Percentiles rank a stretch among this genome's conserved stretches.
These are phyloP conservation scores for Apiospora aurea DNA, from an alignment of 2,329 filamentous ascomycete species.

Conservation along the genomic window DNA sequence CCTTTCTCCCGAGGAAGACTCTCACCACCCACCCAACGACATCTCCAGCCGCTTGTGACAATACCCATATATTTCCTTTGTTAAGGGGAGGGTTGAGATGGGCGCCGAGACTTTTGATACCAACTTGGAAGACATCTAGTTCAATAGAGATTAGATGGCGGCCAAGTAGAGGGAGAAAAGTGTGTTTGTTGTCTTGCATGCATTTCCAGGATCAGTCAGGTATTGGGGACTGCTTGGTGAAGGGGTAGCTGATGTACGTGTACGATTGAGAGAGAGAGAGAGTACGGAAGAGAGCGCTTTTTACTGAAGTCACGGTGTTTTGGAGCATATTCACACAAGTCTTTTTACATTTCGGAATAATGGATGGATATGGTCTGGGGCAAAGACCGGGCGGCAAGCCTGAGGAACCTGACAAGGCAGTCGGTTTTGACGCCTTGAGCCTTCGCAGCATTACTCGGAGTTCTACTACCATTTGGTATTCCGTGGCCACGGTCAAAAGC, in stretches of 20 bases:
- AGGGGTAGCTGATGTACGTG: conserved; percentile 37
- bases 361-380: conserved; percentile 18
- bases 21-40: conserved; percentile 30
- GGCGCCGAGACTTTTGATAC: conserved; percentile 40
- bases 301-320: conserved; percentile 38
- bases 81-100: conserved; percentile 35
- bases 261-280: conserved; percentile 36
- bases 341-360: conserved; percentile 18
- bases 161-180: conserved; percentile 48
- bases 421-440: conserved; percentile 20
- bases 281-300: neutral
- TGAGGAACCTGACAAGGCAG: conserved; percentile 11
- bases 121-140: conserved; percentile 41
- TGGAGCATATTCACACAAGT: conserved; percentile 29
- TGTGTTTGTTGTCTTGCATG: conserved; percentile 47
- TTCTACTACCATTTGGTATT: conserved; percentile 17
- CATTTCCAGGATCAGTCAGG: conserved; percentile 48
- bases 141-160: conserved; percentile 45
- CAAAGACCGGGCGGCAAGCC: conserved; percentile 13
- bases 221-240: conserved; percentile 39
- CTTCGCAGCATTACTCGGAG: conserved; percentile 20
- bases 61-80: conserved; percentile 43
- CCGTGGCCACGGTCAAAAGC: conserved; percentile 16
- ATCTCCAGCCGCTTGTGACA: conserved; percentile 37
- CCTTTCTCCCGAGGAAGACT: conserved; percentile 24